Percentiles rank a stretch among this genome's conserved stretches.
These are phyloP conservation scores for Mycena rebaudengoi DNA, from an alignment of 768 basidiomycete genomes.

Conservation along the genomic window DNA sequence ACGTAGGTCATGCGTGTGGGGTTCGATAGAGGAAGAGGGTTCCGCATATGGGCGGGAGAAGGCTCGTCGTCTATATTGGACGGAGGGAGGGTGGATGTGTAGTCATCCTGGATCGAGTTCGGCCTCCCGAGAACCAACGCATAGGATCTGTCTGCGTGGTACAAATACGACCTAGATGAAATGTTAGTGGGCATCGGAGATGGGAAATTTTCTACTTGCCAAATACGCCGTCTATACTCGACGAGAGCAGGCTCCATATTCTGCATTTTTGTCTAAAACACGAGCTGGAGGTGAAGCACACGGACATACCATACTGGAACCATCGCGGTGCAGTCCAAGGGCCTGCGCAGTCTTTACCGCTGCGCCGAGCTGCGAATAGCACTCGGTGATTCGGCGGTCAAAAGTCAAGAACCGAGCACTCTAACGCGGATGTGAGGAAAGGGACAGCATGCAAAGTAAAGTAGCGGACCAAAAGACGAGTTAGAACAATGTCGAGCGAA, in stretches of 20 bases:
- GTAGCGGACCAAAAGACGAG: slow-evolving; percentile 83
- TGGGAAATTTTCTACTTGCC: slow-evolving; percentile 54
- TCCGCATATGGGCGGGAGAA: slow-evolving; percentile 51
- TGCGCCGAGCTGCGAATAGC: slow-evolving; percentile 95
- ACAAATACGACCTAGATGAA: slow-evolving; percentile 78
- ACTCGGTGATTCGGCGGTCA: slow-evolving; percentile 90
- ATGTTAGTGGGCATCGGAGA: too few relatives aligned
- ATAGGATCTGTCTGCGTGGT: slow-evolving; percentile 94
- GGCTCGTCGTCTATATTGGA: slow-evolving; percentile 76
- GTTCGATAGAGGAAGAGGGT: slow-evolving; percentile 64
- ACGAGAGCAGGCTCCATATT: slow-evolving; percentile 78
- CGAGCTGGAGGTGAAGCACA: not conserved
- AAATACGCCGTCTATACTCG: slow-evolving; percentile 91
- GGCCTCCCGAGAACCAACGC: slow-evolving; percentile 92
- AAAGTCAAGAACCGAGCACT: slow-evolving; percentile 70
- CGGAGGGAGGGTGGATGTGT: slow-evolving; percentile 83
- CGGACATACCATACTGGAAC: slow-evolving; percentile 73
- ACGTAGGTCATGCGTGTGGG: slow-evolving; percentile 91
- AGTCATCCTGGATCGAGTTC: slow-evolving; percentile 88
- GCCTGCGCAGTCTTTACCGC: slow-evolving; percentile 94
- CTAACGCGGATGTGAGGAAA: slow-evolving; percentile 53
- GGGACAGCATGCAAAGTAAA: slow-evolving; percentile 50
- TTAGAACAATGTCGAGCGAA: slow-evolving; percentile 90
- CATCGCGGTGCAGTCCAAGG: slow-evolving; percentile 91
- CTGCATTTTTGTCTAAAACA: slow-evolving; percentile 43